phyloP scores from a whole-genome alignment of 2,329 filamentous ascomycete genomes.

The Clarireedia monteithiana region DNA sequence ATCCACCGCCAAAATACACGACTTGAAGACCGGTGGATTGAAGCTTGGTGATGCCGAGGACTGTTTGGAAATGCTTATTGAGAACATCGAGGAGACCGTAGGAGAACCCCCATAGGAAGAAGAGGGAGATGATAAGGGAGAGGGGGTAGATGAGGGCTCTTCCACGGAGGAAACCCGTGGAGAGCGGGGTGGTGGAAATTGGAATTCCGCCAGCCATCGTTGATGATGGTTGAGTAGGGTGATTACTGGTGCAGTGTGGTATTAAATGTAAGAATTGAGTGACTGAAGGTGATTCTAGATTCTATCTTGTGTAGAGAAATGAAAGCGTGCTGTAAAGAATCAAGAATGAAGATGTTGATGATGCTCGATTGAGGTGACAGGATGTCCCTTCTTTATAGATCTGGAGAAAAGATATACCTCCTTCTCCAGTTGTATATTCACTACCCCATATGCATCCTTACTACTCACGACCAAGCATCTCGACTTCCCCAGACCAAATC shows the following conservation, averaged over 20 bases:
- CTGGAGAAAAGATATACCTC: not conserved
- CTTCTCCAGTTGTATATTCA: not conserved
- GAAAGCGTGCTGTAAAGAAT: not conserved
- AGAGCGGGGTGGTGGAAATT: slow-evolving; percentile 30
- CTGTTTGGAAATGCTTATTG: slow-evolving; percentile 60
- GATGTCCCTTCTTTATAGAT: slow-evolving; percentile 2
- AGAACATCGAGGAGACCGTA: slow-evolving; percentile 80
- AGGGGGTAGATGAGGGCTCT: slow-evolving; percentile 39
- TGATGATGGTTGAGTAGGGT: slow-evolving; percentile 1
- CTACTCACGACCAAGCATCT: not conserved
- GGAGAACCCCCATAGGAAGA: slow-evolving; percentile 83
- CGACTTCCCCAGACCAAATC: not conserved
- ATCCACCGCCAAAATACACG: slow-evolving; percentile 64
- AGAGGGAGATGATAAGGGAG: slow-evolving; percentile 62
- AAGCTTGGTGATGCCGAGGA: slow-evolving; percentile 50
- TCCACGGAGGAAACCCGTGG: slow-evolving; percentile 33
- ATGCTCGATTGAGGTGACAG: not conserved
- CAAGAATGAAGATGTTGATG: not conserved
- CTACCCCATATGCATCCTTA: not conserved
- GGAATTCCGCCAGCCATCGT: slow-evolving; percentile 37
- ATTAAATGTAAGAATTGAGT: too few species aligned
- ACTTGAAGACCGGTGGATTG: slow-evolving; percentile 62
- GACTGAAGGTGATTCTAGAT: too few species aligned
- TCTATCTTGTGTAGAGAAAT: not conserved
- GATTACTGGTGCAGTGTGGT: not conserved